phyloP scores from a whole-genome alignment of 306 rosid species.

The Vigna nakashimae region DNA sequence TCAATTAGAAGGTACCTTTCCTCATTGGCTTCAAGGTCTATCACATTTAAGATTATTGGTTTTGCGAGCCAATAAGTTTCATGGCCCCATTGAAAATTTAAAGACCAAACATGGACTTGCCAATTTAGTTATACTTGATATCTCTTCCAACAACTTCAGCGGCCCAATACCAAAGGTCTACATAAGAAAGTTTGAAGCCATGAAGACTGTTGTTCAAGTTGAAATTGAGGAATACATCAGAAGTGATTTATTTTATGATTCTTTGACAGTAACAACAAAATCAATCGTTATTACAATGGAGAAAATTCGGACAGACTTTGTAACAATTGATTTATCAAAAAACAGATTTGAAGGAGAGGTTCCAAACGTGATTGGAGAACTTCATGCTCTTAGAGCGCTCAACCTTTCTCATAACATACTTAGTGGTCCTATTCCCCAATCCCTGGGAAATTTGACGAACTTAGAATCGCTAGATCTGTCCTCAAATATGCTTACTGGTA shows the following conservation, averaged over 20 bases:
- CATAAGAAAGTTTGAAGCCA: constrained; percentile 34
- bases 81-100: constrained; percentile 39
- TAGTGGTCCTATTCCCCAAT: constrained; percentile 40
- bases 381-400: constrained; percentile 31
- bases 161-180: constrained; percentile 40
- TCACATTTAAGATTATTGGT: constrained; percentile 32
- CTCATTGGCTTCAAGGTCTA: constrained; percentile 45
- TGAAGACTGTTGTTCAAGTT: background rate
- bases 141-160: constrained; percentile 40
- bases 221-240: background rate
- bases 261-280: too few relatives aligned
- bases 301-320: too few relatives aligned
- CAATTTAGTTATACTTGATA: constrained; percentile 42
- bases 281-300: too few relatives aligned
- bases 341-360: too few relatives aligned
- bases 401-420: constrained; percentile 49
- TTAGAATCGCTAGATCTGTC: constrained; percentile 55
- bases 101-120: background rate
- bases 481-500: constrained; percentile 32
- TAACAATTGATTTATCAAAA: too few relatives aligned
- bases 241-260: too few relatives aligned
- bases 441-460: constrained; percentile 38
- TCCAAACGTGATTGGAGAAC: too few relatives aligned
- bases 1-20: constrained; percentile 45
- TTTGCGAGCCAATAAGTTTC: constrained; percentile 46